phyloP scores from a whole-genome alignment of 306 rosid species.

The Vigna trinervia region DNA sequence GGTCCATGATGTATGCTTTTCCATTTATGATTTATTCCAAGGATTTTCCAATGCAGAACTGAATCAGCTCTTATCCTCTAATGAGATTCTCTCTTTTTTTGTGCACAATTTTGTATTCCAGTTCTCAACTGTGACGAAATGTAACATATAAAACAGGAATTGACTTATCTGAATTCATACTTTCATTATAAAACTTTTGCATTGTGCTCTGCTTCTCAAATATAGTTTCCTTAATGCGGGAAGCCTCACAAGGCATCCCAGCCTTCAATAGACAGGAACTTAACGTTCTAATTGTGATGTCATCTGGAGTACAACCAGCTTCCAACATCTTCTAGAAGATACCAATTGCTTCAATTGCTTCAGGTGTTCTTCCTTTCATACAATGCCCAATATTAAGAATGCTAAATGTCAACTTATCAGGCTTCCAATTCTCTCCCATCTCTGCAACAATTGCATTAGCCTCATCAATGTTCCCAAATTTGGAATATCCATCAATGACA shows the following conservation, averaged over 20 bases:
- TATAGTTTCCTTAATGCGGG: too few relatives aligned
- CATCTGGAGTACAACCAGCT: slow-evolving; percentile 38
- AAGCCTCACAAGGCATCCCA: too few relatives aligned
- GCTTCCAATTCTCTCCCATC: slow-evolving; percentile 75
- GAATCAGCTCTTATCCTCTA: not conserved
- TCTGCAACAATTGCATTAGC: slow-evolving; percentile 74
- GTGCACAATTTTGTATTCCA: slow-evolving; percentile 32
- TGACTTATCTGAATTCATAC: too few relatives aligned
- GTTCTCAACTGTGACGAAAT: too few relatives aligned
- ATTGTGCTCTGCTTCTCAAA: too few relatives aligned
- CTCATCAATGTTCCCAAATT: slow-evolving; percentile 53
- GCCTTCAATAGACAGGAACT: too few relatives aligned
- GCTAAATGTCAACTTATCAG: slow-evolving; percentile 82
- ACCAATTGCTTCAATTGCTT: slow-evolving; percentile 84
- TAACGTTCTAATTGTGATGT: too few relatives aligned
- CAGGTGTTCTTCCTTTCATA: slow-evolving; percentile 81
- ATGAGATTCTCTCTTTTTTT: too few relatives aligned
- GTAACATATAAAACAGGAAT: too few relatives aligned
- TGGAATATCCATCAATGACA: too few relatives aligned
- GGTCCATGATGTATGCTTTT: too few relatives aligned
- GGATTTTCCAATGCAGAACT: slow-evolving; percentile 8
- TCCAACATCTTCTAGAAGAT: slow-evolving; percentile 79
- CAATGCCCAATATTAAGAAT: slow-evolving; percentile 92
- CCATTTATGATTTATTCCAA: not conserved
- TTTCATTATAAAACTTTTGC: too few relatives aligned